These are phyloP conservation scores for Jatropha curcas DNA, from an alignment of 345 rosid genomes.

Conservation along the genomic window DNA sequence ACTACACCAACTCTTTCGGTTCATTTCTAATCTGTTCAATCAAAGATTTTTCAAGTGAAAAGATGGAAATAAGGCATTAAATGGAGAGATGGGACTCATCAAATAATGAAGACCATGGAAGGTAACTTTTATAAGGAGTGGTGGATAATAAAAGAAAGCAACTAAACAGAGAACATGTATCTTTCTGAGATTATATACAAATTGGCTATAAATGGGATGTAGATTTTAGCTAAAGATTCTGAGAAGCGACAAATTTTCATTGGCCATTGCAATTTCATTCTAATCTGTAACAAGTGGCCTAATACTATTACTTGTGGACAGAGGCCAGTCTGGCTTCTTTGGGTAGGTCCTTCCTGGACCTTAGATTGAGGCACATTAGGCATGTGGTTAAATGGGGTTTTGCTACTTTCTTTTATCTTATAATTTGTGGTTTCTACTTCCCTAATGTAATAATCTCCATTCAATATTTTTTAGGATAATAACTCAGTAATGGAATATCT, in stretches of 20 bases:
- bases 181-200: not conserved
- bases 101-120: slow-evolving; percentile 22
- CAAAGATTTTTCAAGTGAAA: not conserved
- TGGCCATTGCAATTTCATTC: not conserved
- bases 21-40: not conserved
- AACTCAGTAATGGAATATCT: no score
- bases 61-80: not conserved
- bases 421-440: not conserved
- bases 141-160: slow-evolving; percentile 23
- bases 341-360: slow-evolving; percentile 14
- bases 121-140: slow-evolving; percentile 19
- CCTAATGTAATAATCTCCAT: no score
- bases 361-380: not conserved
- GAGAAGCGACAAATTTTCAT: not conserved
- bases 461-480: no score
- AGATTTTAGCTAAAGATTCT: not conserved
- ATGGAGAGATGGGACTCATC: slow-evolving; percentile 9
- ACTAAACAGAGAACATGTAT: slow-evolving; percentile 1
- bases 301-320: not conserved
- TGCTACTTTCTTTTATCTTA: not conserved
- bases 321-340: not conserved
- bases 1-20: not conserved
- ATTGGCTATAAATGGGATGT: not conserved
- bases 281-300: not conserved
- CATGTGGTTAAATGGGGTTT: not conserved